Evolutionary conservation across 1,284 basidiomycete genomes (phyloP).

Genomic region (Sparassis latifolia): DNA sequence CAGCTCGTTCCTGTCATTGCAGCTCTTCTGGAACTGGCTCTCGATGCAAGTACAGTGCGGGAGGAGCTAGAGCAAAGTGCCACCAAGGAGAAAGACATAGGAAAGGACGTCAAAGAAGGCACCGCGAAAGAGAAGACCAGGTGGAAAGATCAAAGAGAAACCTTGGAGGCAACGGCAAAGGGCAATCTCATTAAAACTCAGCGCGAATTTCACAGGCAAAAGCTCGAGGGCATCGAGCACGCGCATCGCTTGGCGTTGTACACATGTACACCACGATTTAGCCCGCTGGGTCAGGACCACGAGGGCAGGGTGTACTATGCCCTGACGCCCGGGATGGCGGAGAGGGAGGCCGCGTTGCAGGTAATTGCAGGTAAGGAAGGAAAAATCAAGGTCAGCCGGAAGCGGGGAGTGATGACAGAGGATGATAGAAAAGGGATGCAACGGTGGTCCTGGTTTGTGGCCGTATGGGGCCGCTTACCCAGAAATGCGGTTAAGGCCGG

Average conservation of each 20-base stretch:
- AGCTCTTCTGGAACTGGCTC: constrained; percentile 45
- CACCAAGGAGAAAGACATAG: constrained; percentile 46
- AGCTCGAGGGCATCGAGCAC: constrained; percentile 24
- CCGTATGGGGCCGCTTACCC: constrained; percentile 58
- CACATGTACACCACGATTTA: constrained; percentile 26
- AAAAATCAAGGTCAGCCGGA: constrained; percentile 24
- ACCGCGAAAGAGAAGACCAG: constrained; percentile 38
- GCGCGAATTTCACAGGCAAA: constrained; percentile 26
- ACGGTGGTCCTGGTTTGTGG: constrained; percentile 70
- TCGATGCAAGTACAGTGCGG: constrained; percentile 42
- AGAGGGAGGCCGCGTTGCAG: constrained; percentile 26
- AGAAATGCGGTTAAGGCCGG: constrained; percentile 19
- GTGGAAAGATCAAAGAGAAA: constrained; percentile 31
- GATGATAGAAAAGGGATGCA: constrained; percentile 41
- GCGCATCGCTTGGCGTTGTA: constrained; percentile 21
- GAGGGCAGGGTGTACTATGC: constrained; percentile 33
- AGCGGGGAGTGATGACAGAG: constrained; percentile 33
- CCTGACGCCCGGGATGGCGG: constrained; percentile 23
- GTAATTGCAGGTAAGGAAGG: constrained; percentile 23
- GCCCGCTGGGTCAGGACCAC: constrained; percentile 29
- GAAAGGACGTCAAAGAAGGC: constrained; percentile 43
- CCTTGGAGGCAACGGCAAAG: constrained; percentile 2
- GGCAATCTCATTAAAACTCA: constrained; percentile 23
- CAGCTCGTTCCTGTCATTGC: constrained; percentile 62
- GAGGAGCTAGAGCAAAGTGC: constrained; percentile 51